These are phyloP conservation scores for Syzygium jambos DNA, from an alignment of 345 rosid species.

Conservation along the genomic window DNA sequence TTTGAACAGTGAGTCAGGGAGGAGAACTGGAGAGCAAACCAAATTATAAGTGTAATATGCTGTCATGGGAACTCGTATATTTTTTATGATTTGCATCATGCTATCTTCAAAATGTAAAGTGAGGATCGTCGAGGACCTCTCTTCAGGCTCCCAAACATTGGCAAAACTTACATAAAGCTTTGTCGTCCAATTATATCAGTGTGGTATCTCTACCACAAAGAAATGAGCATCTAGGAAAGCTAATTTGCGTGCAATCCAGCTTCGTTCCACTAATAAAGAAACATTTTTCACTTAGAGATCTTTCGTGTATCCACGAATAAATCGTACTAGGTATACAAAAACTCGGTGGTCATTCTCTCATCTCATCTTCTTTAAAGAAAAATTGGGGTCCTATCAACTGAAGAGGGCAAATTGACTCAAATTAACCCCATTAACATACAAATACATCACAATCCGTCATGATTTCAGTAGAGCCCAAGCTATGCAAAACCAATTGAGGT, in stretches of 20 bases:
- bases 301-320: background rate
- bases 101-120: background rate
- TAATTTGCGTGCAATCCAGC: background rate
- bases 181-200: background rate
- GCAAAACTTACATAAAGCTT: background rate
- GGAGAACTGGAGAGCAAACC: background rate
- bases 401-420: background rate
- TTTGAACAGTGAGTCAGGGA: too few species aligned
- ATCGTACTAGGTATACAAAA: background rate
- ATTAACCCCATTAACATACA: background rate
- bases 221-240: background rate
- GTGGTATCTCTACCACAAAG: background rate
- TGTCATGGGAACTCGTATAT: background rate
- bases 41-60: background rate
- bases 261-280: background rate
- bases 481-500: background rate
- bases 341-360: fast-evolving
- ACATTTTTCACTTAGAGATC: background rate
- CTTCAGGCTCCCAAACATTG: background rate
- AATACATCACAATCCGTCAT: background rate
- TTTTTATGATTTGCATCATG: background rate
- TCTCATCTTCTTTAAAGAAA: background rate
- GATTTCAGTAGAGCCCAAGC: background rate
- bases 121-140: background rate
- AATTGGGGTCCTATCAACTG: background rate